These are phyloP conservation scores for Acacia melanoxylon DNA, from an alignment of 306 rosid genomes.

Conservation along the genomic window DNA sequence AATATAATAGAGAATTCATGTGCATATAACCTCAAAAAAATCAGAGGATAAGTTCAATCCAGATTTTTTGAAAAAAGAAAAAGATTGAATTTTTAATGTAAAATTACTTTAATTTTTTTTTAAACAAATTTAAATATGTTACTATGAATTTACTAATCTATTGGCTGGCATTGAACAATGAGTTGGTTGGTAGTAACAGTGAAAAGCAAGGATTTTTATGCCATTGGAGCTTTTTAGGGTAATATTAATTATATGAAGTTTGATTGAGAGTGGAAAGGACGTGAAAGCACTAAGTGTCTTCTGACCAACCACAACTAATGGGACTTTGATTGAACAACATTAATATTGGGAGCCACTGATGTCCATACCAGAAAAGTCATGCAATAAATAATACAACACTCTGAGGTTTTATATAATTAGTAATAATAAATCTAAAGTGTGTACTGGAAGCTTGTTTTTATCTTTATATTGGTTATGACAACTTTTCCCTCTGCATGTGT, in stretches of 20 bases:
- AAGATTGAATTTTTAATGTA: not conserved
- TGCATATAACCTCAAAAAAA: not conserved
- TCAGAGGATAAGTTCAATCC: too few relatives aligned
- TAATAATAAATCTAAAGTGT: conserved; percentile 25
- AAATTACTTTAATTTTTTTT: too few relatives aligned
- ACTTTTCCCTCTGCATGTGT: conserved; percentile 15
- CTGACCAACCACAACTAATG: conserved; percentile 28
- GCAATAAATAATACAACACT: conserved; percentile 24
- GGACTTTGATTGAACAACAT: conserved; percentile 44
- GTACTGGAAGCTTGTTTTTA: conserved; percentile 37
- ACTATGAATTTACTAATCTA: not conserved
- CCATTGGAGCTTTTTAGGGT: not conserved
- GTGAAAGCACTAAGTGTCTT: conserved; percentile 15
- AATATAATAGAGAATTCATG: not conserved
- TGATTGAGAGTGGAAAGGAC: conserved; percentile 24
- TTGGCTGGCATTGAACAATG: not conserved
- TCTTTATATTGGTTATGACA: conserved; percentile 14
- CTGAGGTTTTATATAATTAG: conserved; percentile 18
- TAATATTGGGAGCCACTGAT: conserved; percentile 33
- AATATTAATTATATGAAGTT: conserved; percentile 7
- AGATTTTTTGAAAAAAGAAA: too few relatives aligned
- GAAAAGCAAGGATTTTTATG: not conserved
- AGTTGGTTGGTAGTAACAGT: not conserved
- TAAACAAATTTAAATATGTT: too few relatives aligned
- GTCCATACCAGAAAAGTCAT: conserved; percentile 24